phyloP scores from a whole-genome alignment of 176 grass and related monocot species.

The Aechmea fasciata region DNA sequence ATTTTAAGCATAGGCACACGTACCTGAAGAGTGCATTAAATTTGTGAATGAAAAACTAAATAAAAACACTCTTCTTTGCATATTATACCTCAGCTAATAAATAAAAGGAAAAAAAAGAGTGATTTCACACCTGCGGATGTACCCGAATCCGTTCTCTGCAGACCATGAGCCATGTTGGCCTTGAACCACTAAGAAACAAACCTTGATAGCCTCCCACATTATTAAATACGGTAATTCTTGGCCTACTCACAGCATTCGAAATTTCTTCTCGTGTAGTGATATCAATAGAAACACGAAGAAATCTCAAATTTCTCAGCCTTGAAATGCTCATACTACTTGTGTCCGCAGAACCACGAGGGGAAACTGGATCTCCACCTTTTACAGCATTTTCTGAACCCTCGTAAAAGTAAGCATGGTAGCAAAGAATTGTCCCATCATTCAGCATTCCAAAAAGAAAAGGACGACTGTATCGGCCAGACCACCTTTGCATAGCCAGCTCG shows the following conservation, averaged over 20 bases:
- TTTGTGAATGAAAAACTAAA: not conserved
- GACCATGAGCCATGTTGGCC: constrained; percentile 86
- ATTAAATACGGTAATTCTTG: constrained; percentile 77
- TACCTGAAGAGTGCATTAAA: not conserved
- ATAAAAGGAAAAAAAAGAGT: not conserved
- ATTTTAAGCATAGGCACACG: constrained; percentile 13
- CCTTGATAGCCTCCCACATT: constrained; percentile 87
- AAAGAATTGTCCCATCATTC: constrained; percentile 85
- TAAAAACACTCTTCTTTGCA: not conserved
- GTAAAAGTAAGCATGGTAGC: constrained; percentile 76
- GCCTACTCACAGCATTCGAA: constrained; percentile 25
- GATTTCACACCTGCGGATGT: constrained; percentile 66
- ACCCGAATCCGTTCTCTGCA: constrained; percentile 74
- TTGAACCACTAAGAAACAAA: constrained; percentile 70
- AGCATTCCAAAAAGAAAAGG: constrained; percentile 78
- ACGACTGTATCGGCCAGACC: constrained; percentile 65
- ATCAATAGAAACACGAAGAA: constrained; percentile 59
- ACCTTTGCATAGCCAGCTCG: constrained; percentile 89
- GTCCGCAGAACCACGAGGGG: constrained; percentile 36
- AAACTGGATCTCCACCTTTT: constrained; percentile 25
- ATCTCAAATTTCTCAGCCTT: constrained; percentile 75
- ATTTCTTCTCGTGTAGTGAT: constrained; percentile 54
- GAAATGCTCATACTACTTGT: constrained; percentile 30
- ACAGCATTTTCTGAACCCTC: constrained; percentile 36
- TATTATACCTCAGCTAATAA: not conserved